A percentile compares a stretch with the other conserved stretches of the same genome.
These are phyloP conservation scores for Berkeleyomyces rouxiae DNA, from an alignment of 2,329 filamentous ascomycete genomes.

Conservation along the genomic window DNA sequence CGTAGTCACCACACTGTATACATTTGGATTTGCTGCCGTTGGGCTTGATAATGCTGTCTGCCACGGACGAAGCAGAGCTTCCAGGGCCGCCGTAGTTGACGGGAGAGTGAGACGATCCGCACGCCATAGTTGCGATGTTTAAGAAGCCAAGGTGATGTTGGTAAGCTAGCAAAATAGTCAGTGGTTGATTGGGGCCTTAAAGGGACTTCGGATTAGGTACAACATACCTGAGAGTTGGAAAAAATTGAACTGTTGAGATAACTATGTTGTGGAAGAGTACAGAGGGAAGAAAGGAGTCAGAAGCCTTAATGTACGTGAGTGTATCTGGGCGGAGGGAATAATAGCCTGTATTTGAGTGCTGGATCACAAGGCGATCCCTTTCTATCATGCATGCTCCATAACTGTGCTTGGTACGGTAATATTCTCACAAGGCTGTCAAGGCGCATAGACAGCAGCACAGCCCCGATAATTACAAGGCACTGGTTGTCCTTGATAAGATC, in stretches of 20 bases:
- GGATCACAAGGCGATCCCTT: neutral
- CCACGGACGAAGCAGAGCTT: slow-evolving; percentile 31
- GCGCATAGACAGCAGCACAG: neutral
- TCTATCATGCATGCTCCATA: neutral
- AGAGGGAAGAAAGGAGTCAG: neutral
- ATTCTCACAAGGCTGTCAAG: neutral
- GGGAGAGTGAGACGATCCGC: neutral
- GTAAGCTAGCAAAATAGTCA: neutral
- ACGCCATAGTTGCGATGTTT: slow-evolving; percentile 6
- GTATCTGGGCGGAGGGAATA: too few species aligned
- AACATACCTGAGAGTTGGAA: too few species aligned
- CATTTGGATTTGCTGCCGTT: slow-evolving; percentile 30
- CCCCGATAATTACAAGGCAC: neutral
- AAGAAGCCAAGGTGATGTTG: neutral
- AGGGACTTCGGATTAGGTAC: too few species aligned
- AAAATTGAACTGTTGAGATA: too few species aligned
- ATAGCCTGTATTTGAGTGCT: neutral
- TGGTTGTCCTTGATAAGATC: neutral
- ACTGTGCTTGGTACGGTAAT: neutral
- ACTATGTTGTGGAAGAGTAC: too few species aligned
- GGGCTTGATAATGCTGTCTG: slow-evolving; percentile 35
- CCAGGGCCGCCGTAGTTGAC: slow-evolving; percentile 28
- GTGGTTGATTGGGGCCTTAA: neutral
- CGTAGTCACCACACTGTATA: slow-evolving; percentile 32
- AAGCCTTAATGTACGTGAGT: too few species aligned